A percentile compares a stretch with the other conserved stretches of the same genome.
phyloP scores from a whole-genome alignment of 306 rosid species.

The Lathyrus tuberosus region DNA sequence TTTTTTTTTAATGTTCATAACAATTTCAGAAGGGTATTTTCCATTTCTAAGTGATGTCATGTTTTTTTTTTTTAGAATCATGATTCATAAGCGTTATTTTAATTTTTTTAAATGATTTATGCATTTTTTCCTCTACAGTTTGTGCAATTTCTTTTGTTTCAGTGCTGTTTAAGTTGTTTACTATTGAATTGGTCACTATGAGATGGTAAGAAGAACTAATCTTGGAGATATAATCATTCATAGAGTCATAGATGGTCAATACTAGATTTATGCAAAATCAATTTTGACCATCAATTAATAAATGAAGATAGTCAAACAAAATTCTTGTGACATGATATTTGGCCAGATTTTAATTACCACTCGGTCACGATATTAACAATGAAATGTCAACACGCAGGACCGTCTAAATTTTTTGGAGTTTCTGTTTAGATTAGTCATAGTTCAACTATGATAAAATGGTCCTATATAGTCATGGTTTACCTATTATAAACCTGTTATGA shows the following conservation, averaged over 20 bases:
- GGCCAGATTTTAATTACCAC: no score
- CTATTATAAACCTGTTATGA: no score
- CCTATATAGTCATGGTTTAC: no score
- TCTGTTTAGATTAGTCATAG: no score
- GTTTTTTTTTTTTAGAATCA: background rate
- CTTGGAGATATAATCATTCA: background rate
- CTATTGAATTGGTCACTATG: background rate
- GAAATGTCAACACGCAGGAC: no score
- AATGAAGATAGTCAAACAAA: background rate
- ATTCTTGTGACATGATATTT: no score
- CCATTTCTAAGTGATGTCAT: background rate
- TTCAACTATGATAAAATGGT: no score
- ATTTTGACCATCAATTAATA: background rate
- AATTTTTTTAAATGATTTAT: background rate
- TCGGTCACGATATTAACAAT: no score
- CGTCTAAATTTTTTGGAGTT: no score
- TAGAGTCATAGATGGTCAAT: background rate
- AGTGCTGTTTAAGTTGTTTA: slow-evolving; percentile 3
- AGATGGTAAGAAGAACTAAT: background rate
- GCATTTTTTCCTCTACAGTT: background rate
- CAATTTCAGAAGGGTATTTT: background rate
- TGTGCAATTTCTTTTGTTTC: background rate
- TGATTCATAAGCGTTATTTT: background rate
- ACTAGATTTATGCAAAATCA: background rate
- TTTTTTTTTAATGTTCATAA: background rate